Evolutionary conservation across 2,329 filamentous ascomycete species (phyloP), one percentile per base, ranked within the genome.

Genomic region (Orbilia oligospora): DNA sequence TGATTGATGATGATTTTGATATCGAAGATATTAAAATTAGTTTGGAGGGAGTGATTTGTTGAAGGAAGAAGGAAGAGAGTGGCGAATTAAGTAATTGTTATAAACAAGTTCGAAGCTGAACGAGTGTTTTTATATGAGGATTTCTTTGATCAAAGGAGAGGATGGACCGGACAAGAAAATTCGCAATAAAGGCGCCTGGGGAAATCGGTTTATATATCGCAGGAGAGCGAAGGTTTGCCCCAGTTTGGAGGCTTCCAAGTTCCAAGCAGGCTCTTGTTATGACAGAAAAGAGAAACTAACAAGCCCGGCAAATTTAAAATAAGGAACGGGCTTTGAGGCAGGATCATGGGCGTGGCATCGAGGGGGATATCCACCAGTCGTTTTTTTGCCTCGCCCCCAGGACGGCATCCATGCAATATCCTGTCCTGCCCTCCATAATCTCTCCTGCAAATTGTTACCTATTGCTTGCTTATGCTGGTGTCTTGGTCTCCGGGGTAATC

Each of bases 281-380:
- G 27, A 30, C 63, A 63, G 64, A 56, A 63, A 67, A 53, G 38
- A 51, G 14, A 16, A 53, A 6, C 16, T 5, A 46, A 2, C 6
- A 10, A 30, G 56, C 5, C 71, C 53, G 64, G 71, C 71, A 75
- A 75, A 75, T 75, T 75, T 75, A 75, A 75, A 75, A 75, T 75
- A 69, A 64, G 64, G 64, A 75, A 75, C 71, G 64, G 36, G 46
- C 51, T 41, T 55, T 33, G 51, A 67, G 33, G 44, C 53, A 56
- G 58, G 33, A 24, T 41, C 41, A 18, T 36, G 33, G 38, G 65
- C 33, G 14, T 51, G 67, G 53, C 41, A 38, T 33, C 48, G 48
- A 49, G 46, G 41, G 27, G 36, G 18, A n/a, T 36, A 48, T 27
- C 5, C 38, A 22, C 63, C 61, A 61, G 38, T 73, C 61, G 63